These are phyloP conservation scores for Zizania palustris DNA, from an alignment of 202 grass and related monocot species.

Conservation along the genomic window DNA sequence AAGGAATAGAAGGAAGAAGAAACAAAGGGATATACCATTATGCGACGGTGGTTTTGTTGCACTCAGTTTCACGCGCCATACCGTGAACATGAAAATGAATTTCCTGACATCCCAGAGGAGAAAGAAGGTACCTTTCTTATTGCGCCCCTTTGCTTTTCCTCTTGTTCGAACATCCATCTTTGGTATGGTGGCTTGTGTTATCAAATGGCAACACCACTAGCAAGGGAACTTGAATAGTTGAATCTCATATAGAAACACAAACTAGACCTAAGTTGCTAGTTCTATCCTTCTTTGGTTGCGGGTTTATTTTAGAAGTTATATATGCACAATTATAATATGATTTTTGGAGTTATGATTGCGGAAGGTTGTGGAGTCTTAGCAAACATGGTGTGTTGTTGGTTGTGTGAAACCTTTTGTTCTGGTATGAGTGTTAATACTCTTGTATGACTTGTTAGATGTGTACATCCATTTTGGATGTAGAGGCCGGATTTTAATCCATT, in stretches of 20 bases:
- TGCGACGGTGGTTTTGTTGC: conserved; percentile 89
- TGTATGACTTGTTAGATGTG: too few relatives aligned
- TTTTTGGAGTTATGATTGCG: too few relatives aligned
- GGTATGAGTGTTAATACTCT: too few relatives aligned
- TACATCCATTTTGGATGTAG: too few relatives aligned
- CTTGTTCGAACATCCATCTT: not conserved
- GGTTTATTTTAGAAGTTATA: too few relatives aligned
- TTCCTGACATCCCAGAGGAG: conserved; percentile 59
- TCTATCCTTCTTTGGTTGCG: not conserved
- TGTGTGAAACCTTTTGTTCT: too few relatives aligned
- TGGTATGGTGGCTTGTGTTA: not conserved
- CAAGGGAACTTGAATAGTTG: conserved; percentile 9
- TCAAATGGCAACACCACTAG: not conserved
- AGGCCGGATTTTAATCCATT: too few relatives aligned
- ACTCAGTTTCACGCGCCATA: conserved; percentile 61
- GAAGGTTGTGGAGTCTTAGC: too few relatives aligned
- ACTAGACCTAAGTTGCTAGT: too few relatives aligned
- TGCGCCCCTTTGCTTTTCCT: not conserved
- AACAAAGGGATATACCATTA: conserved; percentile 32
- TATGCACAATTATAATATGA: too few relatives aligned
- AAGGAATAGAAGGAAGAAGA: conserved; percentile 31
- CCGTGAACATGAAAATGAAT: conserved; percentile 70
- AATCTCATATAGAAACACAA: too few relatives aligned
- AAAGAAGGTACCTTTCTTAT: conserved; percentile 56
- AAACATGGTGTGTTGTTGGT: too few relatives aligned